Base-by-base conservation (phyloP, 371 early-diverging fungal species). In the Mucor sp. region DNA sequence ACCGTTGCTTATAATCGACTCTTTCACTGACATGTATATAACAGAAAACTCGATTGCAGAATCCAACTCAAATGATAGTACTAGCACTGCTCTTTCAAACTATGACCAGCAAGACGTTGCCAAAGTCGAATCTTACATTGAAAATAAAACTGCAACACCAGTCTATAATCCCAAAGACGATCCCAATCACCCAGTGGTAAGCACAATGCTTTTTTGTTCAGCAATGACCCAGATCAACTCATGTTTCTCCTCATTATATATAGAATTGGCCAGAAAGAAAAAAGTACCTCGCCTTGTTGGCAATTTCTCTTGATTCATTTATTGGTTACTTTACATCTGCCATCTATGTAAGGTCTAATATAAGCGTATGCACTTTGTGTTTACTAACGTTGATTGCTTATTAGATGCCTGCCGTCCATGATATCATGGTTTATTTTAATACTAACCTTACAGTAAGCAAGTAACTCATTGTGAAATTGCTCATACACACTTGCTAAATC, bases 361-460 rank as follows among this genome's bases (percentile, higher is more conserved):
- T 32, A 5, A 3, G 30, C 39, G 17, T 2, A n/a, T 11, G 30
- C 9, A 53, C 39, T 27, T 11, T 1, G 21, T 21, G 15, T 2
- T 27, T 27, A 27, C 8, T 14, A 25, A 21, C 17, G 30, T 63
- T 58, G 21, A 56, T 17, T 19, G 6, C 27, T 25, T 3, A 21
- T 23, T 68, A 80, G 80, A 72, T 80, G 56, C 80, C 80, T 37
- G 80, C 80, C 3, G 66, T 68, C 15, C 44, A 59, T n/a, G 70
- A 71, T 59, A 73, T 80, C 14, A 73, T 67, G 37, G 25, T 25
- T 1, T 61, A 72, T 33, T 72, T 72, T 30, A 43, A 72, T 11
- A 68, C 69, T 28, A 53, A 68, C 35, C 43, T 68, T 15, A 72
- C 65, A 28, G 72, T 72, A 71, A 53, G 21, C 21, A 12, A 14